Evolutionary conservation across 257 asterid species (phyloP).

Genomic region (Galeopsis tetrahit): DNA sequence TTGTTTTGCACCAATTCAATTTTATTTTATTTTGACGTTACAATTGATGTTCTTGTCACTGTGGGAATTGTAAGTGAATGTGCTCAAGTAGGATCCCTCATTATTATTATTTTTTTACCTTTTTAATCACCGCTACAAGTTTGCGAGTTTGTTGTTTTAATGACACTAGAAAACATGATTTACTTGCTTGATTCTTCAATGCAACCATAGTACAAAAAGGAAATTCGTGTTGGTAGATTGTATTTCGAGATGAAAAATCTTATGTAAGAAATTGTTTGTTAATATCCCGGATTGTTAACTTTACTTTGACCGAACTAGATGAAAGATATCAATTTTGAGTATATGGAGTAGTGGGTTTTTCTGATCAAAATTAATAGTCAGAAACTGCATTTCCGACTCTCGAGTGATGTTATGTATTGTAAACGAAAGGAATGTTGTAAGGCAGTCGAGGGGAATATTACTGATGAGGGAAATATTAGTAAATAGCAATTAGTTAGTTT

Average conservation of each 20-base stretch:
- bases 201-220: constrained; percentile 17
- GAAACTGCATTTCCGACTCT: too few relatives aligned
- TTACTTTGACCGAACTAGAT: too few relatives aligned
- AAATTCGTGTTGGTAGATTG: neutral
- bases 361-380: too few relatives aligned
- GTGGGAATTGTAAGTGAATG: too few relatives aligned
- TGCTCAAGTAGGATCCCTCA: constrained; percentile 31
- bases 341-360: too few relatives aligned
- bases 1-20: constrained; percentile 15
- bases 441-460: too few relatives aligned
- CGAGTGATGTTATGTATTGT: too few relatives aligned
- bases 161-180: neutral
- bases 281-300: too few relatives aligned
- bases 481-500: too few relatives aligned
- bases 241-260: neutral
- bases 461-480: too few relatives aligned
- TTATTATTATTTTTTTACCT: neutral
- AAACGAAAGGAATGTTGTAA: too few relatives aligned
- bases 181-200: neutral
- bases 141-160: neutral
- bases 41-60: constrained; percentile 7
- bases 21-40: neutral
- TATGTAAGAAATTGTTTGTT: neutral
- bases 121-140: neutral
- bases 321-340: too few relatives aligned